Percentiles rank a stretch among this genome's conserved stretches.
phyloP scores from a whole-genome alignment of 1,284 basidiomycete species.

The Polyporus tsugae region DNA sequence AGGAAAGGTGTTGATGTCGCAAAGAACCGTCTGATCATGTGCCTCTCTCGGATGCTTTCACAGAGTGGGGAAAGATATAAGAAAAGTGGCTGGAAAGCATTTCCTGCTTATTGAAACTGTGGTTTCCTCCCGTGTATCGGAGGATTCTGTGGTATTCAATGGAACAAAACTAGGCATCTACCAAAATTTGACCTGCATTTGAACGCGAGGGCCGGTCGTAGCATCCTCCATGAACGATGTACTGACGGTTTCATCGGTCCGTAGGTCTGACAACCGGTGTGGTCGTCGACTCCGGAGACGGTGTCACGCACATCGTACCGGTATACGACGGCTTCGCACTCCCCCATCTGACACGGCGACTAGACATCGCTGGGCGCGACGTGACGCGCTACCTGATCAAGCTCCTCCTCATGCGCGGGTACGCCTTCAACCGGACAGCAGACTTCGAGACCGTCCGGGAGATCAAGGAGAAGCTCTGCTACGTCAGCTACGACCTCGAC shows the following conservation, averaged over 20 bases:
- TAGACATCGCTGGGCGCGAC: conserved; percentile 98
- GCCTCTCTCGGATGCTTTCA: too few relatives aligned
- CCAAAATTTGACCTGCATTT: background rate
- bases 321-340: conserved; percentile 98
- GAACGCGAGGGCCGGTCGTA: too few relatives aligned
- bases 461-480: conserved; percentile 99
- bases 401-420: conserved; percentile 96
- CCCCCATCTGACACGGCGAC: conserved; percentile 91
- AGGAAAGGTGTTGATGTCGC: background rate
- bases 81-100: too few relatives aligned
- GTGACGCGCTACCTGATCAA: conserved; percentile 99
- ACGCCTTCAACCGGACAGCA: conserved; percentile 99
- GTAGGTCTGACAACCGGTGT: conserved; percentile 97
- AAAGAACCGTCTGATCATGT: conserved; percentile 14
- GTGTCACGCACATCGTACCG: conserved; percentile 98
- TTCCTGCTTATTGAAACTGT: background rate
- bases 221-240: background rate
- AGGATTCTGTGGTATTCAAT: background rate
- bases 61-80: too few relatives aligned
- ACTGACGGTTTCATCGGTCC: conserved; percentile 8
- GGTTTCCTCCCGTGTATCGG: background rate
- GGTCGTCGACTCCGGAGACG: conserved; percentile 98
- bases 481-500: conserved; percentile 96
- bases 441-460: conserved; percentile 99
- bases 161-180: background rate